Conservation (phyloP, 106 monocot genomes). For the Hemerocallis citrina region DNA sequence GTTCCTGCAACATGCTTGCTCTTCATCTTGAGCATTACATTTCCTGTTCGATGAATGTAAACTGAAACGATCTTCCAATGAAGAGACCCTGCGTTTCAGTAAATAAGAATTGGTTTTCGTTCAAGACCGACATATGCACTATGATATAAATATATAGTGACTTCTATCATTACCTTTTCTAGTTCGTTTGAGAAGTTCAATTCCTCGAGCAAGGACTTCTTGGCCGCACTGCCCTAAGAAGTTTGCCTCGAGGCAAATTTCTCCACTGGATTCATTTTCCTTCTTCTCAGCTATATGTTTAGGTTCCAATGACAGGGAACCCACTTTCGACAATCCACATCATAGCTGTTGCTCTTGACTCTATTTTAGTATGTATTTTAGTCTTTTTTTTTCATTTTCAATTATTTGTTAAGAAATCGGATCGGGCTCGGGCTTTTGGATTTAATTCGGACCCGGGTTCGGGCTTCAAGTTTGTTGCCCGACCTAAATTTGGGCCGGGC, state of each 20-base stretch:
- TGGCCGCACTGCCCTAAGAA: conserved; percentile 68
- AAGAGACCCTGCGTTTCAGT: conserved; percentile 41
- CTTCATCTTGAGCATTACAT: conserved; percentile 42
- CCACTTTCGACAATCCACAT: too few relatives aligned
- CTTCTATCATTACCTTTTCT: conserved; percentile 92
- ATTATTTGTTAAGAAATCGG: too few relatives aligned
- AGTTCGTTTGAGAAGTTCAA: conserved; percentile 79
- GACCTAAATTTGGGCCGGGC: too few relatives aligned
- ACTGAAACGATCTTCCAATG: conserved; percentile 87
- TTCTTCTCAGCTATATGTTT: too few relatives aligned
- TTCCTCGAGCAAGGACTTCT: conserved; percentile 66
- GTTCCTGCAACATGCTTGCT: conserved; percentile 80
- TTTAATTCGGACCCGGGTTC: too few relatives aligned
- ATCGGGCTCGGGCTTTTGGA: too few relatives aligned
- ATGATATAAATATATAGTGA: too few relatives aligned
- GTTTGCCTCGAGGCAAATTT: conserved; percentile 30
- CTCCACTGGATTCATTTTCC: conserved; percentile 28
- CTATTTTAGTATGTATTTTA: too few relatives aligned
- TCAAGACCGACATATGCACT: neutral
- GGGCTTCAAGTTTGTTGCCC: too few relatives aligned
- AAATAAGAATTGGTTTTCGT: neutral
- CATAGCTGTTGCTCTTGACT: too few relatives aligned
- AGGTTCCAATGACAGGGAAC: too few relatives aligned
- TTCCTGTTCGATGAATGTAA: conserved; percentile 52
- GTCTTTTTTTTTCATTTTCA: too few relatives aligned